These are phyloP conservation scores for Fusarium sororula DNA, from an alignment of 2,329 filamentous ascomycete species.

Conservation along the genomic window DNA sequence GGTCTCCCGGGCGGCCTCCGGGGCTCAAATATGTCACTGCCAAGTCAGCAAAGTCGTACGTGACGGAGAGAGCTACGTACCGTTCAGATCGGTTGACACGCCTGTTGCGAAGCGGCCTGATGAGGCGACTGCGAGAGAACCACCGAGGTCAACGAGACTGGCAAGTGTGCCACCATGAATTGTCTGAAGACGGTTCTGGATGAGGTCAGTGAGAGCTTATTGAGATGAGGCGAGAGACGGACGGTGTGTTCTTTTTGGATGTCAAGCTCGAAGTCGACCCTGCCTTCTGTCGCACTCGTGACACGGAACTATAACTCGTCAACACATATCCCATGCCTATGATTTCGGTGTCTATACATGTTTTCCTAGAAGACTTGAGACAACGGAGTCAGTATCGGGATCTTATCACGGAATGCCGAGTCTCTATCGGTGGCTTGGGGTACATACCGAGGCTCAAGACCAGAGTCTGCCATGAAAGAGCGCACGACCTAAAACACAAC, in stretches of 20 bases:
- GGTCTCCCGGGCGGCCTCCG: slow-evolving; percentile 66
- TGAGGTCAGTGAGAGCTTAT: accelerated
- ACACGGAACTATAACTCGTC: slow-evolving; percentile 67
- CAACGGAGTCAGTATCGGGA: background rate
- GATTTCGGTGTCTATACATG: slow-evolving; percentile 14
- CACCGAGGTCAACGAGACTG: slow-evolving; percentile 75
- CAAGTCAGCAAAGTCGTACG: background rate
- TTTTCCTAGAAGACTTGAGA: slow-evolving; percentile 42
- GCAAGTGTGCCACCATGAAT: slow-evolving; percentile 83
- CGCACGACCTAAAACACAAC: slow-evolving; percentile 73
- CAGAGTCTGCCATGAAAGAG: slow-evolving; percentile 86
- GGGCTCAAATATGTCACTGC: slow-evolving; percentile 70
- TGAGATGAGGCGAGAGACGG: slow-evolving; percentile 30
- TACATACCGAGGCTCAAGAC: slow-evolving; percentile 84
- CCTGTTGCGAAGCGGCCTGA: slow-evolving; percentile 70
- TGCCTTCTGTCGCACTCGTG: slow-evolving; percentile 69
- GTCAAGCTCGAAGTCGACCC: slow-evolving; percentile 79
- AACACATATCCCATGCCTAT: accelerated
- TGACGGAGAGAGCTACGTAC: slow-evolving; percentile 44
- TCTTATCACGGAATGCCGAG: background rate
- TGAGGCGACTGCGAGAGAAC: slow-evolving; percentile 72
- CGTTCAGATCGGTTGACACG: slow-evolving; percentile 72
- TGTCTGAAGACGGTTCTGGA: slow-evolving; percentile 77
- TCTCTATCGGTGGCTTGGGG: too few species aligned
- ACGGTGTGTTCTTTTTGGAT: slow-evolving; percentile 81